Evolutionary conservation across 805 yeast species (phyloP), one percentile per base, ranked within the genome.

Genomic region (Clavispora phyllophila): DNA sequence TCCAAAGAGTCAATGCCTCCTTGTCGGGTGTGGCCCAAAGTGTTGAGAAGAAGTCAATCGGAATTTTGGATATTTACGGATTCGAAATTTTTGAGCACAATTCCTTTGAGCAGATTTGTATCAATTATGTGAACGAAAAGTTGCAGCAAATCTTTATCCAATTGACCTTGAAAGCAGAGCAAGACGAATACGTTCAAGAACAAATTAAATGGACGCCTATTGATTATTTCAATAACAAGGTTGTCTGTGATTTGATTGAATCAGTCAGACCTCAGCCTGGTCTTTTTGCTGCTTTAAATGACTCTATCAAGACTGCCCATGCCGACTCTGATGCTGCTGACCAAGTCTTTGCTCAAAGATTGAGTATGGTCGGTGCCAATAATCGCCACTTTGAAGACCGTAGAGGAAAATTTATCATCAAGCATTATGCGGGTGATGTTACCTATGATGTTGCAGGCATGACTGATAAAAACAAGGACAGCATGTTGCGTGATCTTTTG

Each of bases 351-450:
- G 85, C 93, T 14, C 96, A 88, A 71, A 78, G 97, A 65, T 73
- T 93, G 56, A 86, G 88, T 53, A 75, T 87, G 80, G 86, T 93
- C 45, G 74, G 73, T 8, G 72, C 89, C 6, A 65, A 76, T 18
- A 90, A 89, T 62, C 84, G 87, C 19, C 95, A 93, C 62, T 89
- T 93, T 60, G 96, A 90, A 56, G 77, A 86, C 55, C 81, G 99
- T 58, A 82, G 86, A 49, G 78, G 82, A 26, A 91, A 93, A 62
- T 93, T 93, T 53, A 70, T 93, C 42, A 80, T 93, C 58, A 90
- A 87, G 67, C 99, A 93, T 66, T 93, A 93, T 68, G 99, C 99
- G 18, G 99, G 99, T 60, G 99, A 93, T 68, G 99, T 93, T 37
- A 85, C 89, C 10, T 93, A 93, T 60, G 96, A 90, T 49, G 82